Evolutionary conservation across 1,284 basidiomycete species (phyloP), one percentile per base, ranked within the genome.

Genomic region (Papiliotrema terrestris): DNA sequence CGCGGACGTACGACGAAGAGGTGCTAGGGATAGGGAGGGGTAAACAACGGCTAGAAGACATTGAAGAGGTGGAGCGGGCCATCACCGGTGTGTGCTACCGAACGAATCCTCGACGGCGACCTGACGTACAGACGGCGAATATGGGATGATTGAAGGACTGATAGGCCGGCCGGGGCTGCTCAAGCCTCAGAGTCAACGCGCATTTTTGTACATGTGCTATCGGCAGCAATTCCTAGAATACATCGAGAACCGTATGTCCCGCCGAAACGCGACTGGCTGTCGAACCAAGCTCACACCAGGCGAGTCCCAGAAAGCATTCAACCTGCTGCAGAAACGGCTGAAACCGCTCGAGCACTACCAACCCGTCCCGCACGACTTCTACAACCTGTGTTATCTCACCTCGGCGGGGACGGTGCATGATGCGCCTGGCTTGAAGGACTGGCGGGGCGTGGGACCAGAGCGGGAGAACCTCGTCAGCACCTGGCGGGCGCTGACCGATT

Each of bases 261-360:
- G 19, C 32, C 15, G n/a, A 20, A 9, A 14, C 32, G 9, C 20
- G 11, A 23, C 41, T 38, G 38, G 42, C 20, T n/a, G 3, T 29
- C n/a, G n/a, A n/a, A n/a, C n/a, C n/a, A n/a, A n/a, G n/a, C n/a
- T n/a, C n/a, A n/a, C n/a, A n/a, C 36, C 22, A 72, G 72, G 72
- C 22, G 73, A 75, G 61, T 72, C 69, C n/a, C 73, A 75, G 51
- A 74, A 75, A 50, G 80, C 79, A 1, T 81, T 81, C 67, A 80
- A 79, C 22, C 76, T 80, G 19, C 69, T 81, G 17, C 76, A 76
- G 50, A 80, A 80, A 56, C 69, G 79, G 1, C 65, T 81, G 26
- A 80, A 80, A 60, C 78, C 78, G 8, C 67, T 81, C 17, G 80
- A 81, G 54, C 79, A 80, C 55, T 81, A 79, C 55, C 79, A 80